phyloP scores from a whole-genome alignment of 345 rosid species.

The Aquilaria sinensis region DNA sequence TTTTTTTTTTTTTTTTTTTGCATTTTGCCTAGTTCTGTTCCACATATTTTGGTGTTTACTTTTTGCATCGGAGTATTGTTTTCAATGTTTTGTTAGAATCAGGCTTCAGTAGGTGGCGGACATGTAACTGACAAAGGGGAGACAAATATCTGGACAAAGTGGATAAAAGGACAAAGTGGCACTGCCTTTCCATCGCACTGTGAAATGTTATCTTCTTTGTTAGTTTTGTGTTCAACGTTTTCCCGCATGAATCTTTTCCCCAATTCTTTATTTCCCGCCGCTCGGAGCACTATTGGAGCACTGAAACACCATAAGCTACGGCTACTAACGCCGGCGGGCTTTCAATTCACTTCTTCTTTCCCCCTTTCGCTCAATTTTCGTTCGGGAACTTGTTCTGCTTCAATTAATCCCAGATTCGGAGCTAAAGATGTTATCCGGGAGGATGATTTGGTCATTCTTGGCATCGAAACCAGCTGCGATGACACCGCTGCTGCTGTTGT shows the following conservation, averaged over 20 bases:
- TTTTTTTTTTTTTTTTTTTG: no score
- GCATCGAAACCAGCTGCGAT: conserved; percentile 95
- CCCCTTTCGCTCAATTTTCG: conserved; percentile 16
- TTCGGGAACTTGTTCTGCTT: conserved; percentile 17
- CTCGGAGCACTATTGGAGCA: conserved; percentile 9
- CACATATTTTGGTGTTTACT: no score
- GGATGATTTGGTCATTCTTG: conserved; percentile 70
- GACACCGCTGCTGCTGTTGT: conserved; percentile 98
- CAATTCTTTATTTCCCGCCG: conserved; percentile 15
- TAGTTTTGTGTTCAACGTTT: conserved; percentile 31
- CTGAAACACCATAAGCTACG: conserved; percentile 9
- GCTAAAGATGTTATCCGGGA: conserved; percentile 5
- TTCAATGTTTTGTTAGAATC: no score
- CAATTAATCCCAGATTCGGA: conserved; percentile 11
- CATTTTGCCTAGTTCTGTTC: no score
- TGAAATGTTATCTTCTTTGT: conserved; percentile 20
- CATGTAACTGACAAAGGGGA: no score
- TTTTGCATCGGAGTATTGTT: no score
- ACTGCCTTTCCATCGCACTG: not conserved
- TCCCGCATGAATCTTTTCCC: conserved; percentile 35
- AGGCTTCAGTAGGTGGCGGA: no score
- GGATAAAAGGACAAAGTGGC: no score
- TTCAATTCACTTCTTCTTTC: conserved; percentile 4
- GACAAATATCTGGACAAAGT: no score
- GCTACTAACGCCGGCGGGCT: conserved; percentile 6